These are phyloP conservation scores for Petunia hybrid DNA, from an alignment of 305 asterid genomes.

Conservation along the genomic window DNA sequence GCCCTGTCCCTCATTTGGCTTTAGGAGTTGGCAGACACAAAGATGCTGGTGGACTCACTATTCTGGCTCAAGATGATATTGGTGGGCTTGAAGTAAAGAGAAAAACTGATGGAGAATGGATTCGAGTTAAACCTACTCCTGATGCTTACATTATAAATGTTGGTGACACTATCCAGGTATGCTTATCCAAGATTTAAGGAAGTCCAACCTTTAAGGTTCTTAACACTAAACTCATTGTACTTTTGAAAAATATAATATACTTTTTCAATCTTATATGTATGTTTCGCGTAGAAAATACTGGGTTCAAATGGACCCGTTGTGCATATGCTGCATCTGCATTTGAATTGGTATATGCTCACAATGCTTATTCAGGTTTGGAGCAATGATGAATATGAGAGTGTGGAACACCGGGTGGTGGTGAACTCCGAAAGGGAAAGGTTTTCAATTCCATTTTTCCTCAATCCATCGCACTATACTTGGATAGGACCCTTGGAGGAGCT, in stretches of 20 bases:
- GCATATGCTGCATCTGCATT: not conserved
- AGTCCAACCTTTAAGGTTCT: too few relatives aligned
- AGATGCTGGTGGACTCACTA: constrained; percentile 62
- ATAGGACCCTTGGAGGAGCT: constrained; percentile 63
- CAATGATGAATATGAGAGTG: constrained; percentile 72
- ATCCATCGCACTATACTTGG: constrained; percentile 62
- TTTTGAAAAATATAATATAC: too few relatives aligned
- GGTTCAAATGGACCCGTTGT: too few relatives aligned
- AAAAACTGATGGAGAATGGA: constrained; percentile 72
- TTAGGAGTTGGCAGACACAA: constrained; percentile 80
- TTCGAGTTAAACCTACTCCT: constrained; percentile 62
- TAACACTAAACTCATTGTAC: too few relatives aligned
- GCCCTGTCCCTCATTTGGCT: constrained; percentile 68
- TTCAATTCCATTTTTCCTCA: constrained; percentile 69
- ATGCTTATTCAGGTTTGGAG: constrained; percentile 64
- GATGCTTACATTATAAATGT: constrained; percentile 66
- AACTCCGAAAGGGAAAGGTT: constrained; percentile 57
- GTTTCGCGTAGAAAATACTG: too few relatives aligned
- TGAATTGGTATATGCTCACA: not conserved
- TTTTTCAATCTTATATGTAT: too few relatives aligned
- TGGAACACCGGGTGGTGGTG: constrained; percentile 71
- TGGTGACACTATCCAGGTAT: constrained; percentile 72
- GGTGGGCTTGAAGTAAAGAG: constrained; percentile 76
- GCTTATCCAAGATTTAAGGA: not conserved
- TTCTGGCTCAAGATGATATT: constrained; percentile 69